Base-by-base conservation (phyloP, 1,139 yeast species). In the Diutina mesorugosa region DNA sequence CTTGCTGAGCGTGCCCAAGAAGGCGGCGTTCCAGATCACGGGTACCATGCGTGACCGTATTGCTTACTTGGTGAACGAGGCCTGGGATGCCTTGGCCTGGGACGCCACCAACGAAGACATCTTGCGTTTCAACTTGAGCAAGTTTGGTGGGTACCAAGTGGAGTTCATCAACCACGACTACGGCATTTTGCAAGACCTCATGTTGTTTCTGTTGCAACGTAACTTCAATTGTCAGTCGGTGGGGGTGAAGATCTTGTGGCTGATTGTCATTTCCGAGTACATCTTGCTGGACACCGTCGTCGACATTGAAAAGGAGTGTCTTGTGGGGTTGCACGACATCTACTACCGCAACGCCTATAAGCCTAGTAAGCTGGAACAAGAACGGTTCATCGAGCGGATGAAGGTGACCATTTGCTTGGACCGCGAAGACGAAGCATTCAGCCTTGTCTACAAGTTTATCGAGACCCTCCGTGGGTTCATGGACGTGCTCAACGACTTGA, bases 1-100 rank as follows among this genome's bases (percentile, higher is more conserved):
- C 62, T 72, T 86, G 58, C 79, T 90, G 2, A 85, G 82, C 55
- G 83, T 87, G 57, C 90, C 95, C 55, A 78, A 85, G 65, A 84
- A 83, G 63, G 91, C 91, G 0, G 83, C 90, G 62, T 73, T 72
- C 69, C 76, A 76, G 58, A 80, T 89, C 55, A 79, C 90, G 1
- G 84, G 83, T 12, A 84, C 81, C 62, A 72, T 88, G 61, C 77
- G 95, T 61, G 77, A 78, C 35, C 72, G 87, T 60, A 77, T 85
- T 51, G 83, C 90, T 0, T 64, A 62, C 21, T 69, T 87, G 56
- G 64, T 89, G 16, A 75, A 77, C 58, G 80, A 77, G 58, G 79
- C 84, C 45, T 90, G 97, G 97, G 85, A 84, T 60, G 72, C 80
- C 10, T 75, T 89, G 58, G 95, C 91, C 10, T 79, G 86, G 85